Conservation (phyloP, 352 stramenopile species). For the Globisporangium emineosum region DNA sequence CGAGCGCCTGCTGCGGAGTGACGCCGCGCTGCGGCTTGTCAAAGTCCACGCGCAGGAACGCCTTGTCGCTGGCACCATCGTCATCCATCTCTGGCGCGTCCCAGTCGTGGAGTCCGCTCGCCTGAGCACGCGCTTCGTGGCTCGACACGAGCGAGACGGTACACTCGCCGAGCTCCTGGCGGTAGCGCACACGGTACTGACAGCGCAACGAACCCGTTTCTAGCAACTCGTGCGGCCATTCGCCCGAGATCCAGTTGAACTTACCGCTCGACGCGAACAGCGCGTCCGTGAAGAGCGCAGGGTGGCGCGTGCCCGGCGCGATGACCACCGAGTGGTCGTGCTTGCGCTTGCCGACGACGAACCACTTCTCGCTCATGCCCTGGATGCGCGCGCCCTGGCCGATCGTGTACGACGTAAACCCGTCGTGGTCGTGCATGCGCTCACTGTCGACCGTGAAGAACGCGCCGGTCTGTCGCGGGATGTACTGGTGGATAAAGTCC, state of each 20-base stretch:
- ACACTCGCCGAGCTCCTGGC: slow-evolving; percentile 64
- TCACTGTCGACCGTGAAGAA: slow-evolving; percentile 78
- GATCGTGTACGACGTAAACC: slow-evolving; percentile 90
- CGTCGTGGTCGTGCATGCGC: slow-evolving; percentile 69
- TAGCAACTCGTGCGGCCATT: slow-evolving; percentile 38
- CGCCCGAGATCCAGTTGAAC: slow-evolving; percentile 91
- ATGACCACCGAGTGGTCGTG: slow-evolving; percentile 78
- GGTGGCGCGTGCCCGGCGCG: slow-evolving; percentile 88
- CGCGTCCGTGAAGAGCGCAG: slow-evolving; percentile 86
- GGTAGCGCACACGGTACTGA: slow-evolving; percentile 81
- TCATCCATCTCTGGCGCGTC: slow-evolving; percentile 14
- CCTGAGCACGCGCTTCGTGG: slow-evolving; percentile 25
- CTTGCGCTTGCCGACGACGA: slow-evolving; percentile 82
- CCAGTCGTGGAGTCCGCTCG: slow-evolving; percentile 59
- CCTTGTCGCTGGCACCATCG: background rate
- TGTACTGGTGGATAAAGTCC: slow-evolving; percentile 93
- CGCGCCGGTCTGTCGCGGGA: slow-evolving; percentile 59
- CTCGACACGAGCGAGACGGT: slow-evolving; percentile 57
- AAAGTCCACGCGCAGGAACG: slow-evolving; percentile 77
- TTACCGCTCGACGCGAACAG: slow-evolving; percentile 64
- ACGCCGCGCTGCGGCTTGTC: slow-evolving; percentile 78
- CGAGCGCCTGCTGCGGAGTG: slow-evolving; percentile 80
- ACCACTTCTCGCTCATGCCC: slow-evolving; percentile 89
- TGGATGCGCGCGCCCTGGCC: slow-evolving; percentile 91
- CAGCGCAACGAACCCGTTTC: slow-evolving; percentile 49